Percentiles rank a stretch among this genome's conserved stretches.
Evolutionary conservation across 2,329 filamentous ascomycete species (phyloP).

Genomic region (Fusarium miscanthi): DNA sequence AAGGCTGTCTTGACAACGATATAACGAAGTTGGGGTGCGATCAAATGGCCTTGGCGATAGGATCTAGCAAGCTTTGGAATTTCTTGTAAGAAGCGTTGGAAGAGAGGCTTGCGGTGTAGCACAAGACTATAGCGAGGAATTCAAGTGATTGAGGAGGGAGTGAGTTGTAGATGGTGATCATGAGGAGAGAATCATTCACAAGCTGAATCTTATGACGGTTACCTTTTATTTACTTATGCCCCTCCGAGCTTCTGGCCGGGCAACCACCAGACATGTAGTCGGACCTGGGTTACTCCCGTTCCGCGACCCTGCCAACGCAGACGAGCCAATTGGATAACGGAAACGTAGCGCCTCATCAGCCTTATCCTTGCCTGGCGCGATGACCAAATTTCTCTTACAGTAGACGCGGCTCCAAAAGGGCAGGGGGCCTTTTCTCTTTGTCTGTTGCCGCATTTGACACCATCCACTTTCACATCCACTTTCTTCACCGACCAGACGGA

Average conservation of each 20-base stretch:
- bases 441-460: slow-evolving; percentile 26
- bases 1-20: slow-evolving; percentile 58
- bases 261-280: slow-evolving; percentile 46
- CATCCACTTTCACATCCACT: slow-evolving; percentile 30
- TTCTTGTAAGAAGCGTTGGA: slow-evolving; percentile 43
- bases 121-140: slow-evolving; percentile 27
- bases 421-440: slow-evolving; percentile 32
- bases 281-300: slow-evolving; percentile 35
- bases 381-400: slow-evolving; percentile 35
- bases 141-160: slow-evolving; percentile 18
- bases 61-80: slow-evolving; percentile 59
- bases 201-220: slow-evolving; percentile 37
- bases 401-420: slow-evolving; percentile 20
- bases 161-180: slow-evolving; percentile 38
- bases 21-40: slow-evolving; percentile 58
- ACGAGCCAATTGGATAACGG: slow-evolving; percentile 28
- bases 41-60: slow-evolving; percentile 60
- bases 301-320: slow-evolving; percentile 24
- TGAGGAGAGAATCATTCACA: slow-evolving; percentile 40
- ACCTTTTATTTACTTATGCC: slow-evolving; percentile 61
- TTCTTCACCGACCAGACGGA: slow-evolving; percentile 38
- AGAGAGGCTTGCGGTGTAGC: slow-evolving; percentile 42
- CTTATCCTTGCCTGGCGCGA: slow-evolving; percentile 27
- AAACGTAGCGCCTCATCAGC: slow-evolving; percentile 8
- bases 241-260: slow-evolving; percentile 51